Percentiles rank a stretch among this genome's conserved stretches.
phyloP scores from a whole-genome alignment of 805 yeast species.

The Sugiyamaella marilandica region DNA sequence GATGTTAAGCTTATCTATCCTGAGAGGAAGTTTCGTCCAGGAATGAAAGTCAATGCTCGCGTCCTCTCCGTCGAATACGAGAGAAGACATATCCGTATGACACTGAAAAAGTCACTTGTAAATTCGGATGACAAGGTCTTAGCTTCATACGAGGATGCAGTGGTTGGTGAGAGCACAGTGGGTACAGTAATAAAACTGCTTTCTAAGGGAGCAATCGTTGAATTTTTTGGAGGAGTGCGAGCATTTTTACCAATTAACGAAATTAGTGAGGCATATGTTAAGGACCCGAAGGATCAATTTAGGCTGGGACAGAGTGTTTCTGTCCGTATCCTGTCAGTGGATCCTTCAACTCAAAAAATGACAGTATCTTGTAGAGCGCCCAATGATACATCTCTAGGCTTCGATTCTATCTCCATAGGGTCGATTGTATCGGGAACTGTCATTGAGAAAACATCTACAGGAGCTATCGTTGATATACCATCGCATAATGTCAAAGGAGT shows the following conservation, averaged over 20 bases:
- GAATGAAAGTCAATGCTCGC: constrained; percentile 73
- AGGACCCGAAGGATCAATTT: constrained; percentile 70
- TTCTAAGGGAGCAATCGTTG: constrained; percentile 74
- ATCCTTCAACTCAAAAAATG: constrained; percentile 49
- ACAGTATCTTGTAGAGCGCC: constrained; percentile 66
- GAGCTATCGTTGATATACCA: constrained; percentile 58
- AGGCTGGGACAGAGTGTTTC: constrained; percentile 78
- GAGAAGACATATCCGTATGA: constrained; percentile 51
- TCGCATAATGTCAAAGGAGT: constrained; percentile 59
- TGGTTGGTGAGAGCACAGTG: constrained; percentile 50
- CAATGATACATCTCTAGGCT: constrained; percentile 44
- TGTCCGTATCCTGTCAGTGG: constrained; percentile 59
- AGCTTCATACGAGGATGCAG: constrained; percentile 47
- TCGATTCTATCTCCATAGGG: constrained; percentile 46
- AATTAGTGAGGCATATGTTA: constrained; percentile 83
- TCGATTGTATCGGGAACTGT: constrained; percentile 55
- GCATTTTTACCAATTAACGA: constrained; percentile 86
- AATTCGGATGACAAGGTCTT: constrained; percentile 40
- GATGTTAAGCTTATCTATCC: constrained; percentile 84
- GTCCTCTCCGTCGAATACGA: constrained; percentile 31
- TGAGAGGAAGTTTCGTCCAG: constrained; percentile 85
- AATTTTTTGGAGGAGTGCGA: constrained; percentile 71
- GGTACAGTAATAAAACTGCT: constrained; percentile 72
- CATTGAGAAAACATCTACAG: constrained; percentile 71
- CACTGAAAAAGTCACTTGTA: constrained; percentile 82